phyloP scores from a whole-genome alignment of 1,284 basidiomycete species.

The Cryptococcus amylolentus region DNA sequence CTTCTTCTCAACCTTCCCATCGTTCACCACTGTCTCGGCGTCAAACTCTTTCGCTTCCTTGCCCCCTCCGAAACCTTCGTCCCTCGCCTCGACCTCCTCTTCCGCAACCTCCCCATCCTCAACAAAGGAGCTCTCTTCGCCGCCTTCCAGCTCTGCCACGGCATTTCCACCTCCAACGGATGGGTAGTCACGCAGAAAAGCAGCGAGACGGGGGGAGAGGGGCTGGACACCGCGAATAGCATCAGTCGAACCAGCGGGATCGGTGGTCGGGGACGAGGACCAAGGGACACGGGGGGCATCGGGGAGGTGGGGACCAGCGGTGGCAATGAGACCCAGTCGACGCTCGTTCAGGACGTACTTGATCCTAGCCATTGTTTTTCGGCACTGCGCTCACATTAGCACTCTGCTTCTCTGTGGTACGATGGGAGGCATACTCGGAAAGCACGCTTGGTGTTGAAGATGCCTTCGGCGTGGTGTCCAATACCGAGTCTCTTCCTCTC shows the following conservation, averaged over 20 bases:
- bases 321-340: constrained; percentile 68
- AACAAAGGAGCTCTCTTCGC: constrained; percentile 11
- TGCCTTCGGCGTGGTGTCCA: constrained; percentile 27
- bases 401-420: not conserved
- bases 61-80: constrained; percentile 42
- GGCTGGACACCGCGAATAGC: constrained; percentile 14
- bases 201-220: constrained; percentile 5
- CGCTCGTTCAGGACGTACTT: constrained; percentile 92
- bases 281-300: constrained; percentile 16
- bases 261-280: constrained; percentile 18
- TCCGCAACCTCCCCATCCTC: constrained; percentile 22
- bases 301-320: constrained; percentile 51
- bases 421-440: constrained; percentile 32
- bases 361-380: constrained; percentile 95
- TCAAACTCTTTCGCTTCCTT: constrained; percentile 40
- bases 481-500: constrained; percentile 65
- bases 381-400: constrained; percentile 58
- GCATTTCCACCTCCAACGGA: not conserved
- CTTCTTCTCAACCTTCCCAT: constrained; percentile 27
- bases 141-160: constrained; percentile 2
- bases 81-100: constrained; percentile 38
- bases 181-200: not conserved
- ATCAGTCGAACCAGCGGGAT: constrained; percentile 21
- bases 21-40: constrained; percentile 24
- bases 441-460: constrained; percentile 33